These are phyloP conservation scores for Acanthamoeba polyphaga DNA, from an alignment of 208 protist species.

Conservation along the genomic window DNA sequence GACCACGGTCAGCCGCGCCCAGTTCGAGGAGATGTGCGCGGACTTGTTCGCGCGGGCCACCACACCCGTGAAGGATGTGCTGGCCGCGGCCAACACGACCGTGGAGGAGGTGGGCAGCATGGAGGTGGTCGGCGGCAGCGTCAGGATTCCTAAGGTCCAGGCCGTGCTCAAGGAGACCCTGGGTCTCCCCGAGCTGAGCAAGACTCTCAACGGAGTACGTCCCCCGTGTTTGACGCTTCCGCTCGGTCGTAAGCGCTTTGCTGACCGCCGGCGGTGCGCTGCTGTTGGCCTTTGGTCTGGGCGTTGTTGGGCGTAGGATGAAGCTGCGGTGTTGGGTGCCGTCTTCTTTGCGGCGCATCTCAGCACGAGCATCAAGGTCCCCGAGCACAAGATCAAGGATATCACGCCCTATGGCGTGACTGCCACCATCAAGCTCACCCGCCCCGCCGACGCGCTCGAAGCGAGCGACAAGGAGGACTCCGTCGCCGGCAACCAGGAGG, in stretches of 20 bases:
- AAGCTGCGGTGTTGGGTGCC: conserved; percentile 78
- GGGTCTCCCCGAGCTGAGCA: conserved; percentile 56
- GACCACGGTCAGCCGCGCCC: conserved; percentile 85
- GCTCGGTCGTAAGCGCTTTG: no score
- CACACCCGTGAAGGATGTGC: conserved; percentile 74
- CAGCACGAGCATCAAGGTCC: conserved; percentile 74
- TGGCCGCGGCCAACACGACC: neutral
- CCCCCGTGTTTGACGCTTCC: no score
- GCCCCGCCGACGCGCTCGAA: neutral
- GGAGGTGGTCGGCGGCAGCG: conserved; percentile 79
- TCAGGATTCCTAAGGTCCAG: conserved; percentile 82
- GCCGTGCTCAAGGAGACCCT: conserved; percentile 74
- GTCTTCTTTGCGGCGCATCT: conserved; percentile 80
- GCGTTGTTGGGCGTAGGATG: conserved; percentile 73
- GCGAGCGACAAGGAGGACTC: neutral
- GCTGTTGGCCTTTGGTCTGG: no score
- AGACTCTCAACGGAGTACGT: conserved; percentile 54
- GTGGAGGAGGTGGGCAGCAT: conserved; percentile 75
- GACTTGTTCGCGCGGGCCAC: conserved; percentile 89
- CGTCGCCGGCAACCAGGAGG: neutral
- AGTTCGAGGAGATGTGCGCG: conserved; percentile 91
- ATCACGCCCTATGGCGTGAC: conserved; percentile 62
- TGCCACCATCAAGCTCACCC: conserved; percentile 20
- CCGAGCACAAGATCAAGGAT: conserved; percentile 80
- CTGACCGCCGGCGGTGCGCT: no score